These are phyloP conservation scores for Lantana camara DNA, from an alignment of 257 asterid genomes.

Conservation along the genomic window DNA sequence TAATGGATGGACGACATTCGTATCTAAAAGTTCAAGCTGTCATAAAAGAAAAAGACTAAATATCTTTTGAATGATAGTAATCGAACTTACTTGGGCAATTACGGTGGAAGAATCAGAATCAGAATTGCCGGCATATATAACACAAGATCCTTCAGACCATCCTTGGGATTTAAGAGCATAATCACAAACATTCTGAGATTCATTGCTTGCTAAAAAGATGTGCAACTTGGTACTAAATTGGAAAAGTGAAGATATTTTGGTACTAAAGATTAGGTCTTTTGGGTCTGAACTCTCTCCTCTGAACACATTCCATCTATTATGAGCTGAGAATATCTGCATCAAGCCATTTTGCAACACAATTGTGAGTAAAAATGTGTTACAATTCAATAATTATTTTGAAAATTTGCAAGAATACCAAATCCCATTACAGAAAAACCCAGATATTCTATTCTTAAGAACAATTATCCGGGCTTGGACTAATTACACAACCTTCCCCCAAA, in stretches of 20 bases:
- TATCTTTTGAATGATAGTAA: too few relatives aligned
- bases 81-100: slow-evolving; percentile 44
- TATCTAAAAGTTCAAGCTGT: too few relatives aligned
- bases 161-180: slow-evolving; percentile 38
- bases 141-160: slow-evolving; percentile 34
- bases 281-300: slow-evolving; percentile 38
- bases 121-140: slow-evolving; percentile 36
- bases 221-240: slow-evolving; percentile 41
- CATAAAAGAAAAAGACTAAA: too few relatives aligned
- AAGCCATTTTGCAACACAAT: too few relatives aligned
- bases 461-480: too few relatives aligned
- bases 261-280: slow-evolving; percentile 38
- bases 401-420: too few relatives aligned
- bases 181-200: slow-evolving; percentile 38
- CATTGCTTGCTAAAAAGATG: slow-evolving; percentile 42
- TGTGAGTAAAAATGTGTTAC: too few relatives aligned
- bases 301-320: slow-evolving; percentile 31
- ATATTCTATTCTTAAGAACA: too few relatives aligned
- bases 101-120: slow-evolving; percentile 28
- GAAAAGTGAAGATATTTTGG: slow-evolving; percentile 34
- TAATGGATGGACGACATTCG: too few relatives aligned
- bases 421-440: too few relatives aligned
- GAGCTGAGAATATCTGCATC: not conserved
- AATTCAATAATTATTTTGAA: too few relatives aligned
- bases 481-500: too few relatives aligned